Conservation (phyloP, 2,329 filamentous ascomycete genomes). For the Cladosporium colombiae region DNA sequence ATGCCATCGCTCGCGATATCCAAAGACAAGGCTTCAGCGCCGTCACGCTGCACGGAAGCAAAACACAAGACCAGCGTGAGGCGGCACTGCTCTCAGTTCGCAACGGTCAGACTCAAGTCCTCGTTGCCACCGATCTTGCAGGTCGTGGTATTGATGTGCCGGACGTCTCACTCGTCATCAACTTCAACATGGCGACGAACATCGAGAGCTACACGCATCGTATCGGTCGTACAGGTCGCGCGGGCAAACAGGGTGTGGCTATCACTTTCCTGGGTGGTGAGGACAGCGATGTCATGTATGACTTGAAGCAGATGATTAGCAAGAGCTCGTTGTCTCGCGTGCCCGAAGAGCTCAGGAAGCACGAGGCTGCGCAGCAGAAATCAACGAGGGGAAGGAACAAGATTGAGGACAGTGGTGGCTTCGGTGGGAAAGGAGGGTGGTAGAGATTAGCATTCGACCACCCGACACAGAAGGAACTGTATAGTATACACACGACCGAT, state of each 20-base stretch:
- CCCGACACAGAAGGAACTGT: too few species aligned
- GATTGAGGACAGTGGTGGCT: slow-evolving; percentile 39
- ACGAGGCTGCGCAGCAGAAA: slow-evolving; percentile 89
- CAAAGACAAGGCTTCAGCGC: slow-evolving; percentile 88
- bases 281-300: slow-evolving; percentile 84
- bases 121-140: slow-evolving; percentile 93
- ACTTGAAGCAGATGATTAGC: slow-evolving; percentile 90
- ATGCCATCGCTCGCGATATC: slow-evolving; percentile 90
- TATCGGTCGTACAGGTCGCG: slow-evolving; percentile 94
- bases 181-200: slow-evolving; percentile 95
- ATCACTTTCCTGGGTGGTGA: slow-evolving; percentile 94
- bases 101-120: slow-evolving; percentile 75
- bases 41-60: slow-evolving; percentile 90
- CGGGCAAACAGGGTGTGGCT: slow-evolving; percentile 92
- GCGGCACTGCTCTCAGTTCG: slow-evolving; percentile 84
- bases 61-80: slow-evolving; percentile 97
- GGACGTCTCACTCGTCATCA: slow-evolving; percentile 90
- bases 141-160: slow-evolving; percentile 97
- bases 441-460: not conserved
- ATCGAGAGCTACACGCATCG: slow-evolving; percentile 97
- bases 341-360: slow-evolving; percentile 84
- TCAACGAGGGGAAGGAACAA: slow-evolving; percentile 30
- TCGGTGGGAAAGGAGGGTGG: slow-evolving; percentile 41
- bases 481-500: too few species aligned
- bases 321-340: slow-evolving; percentile 88